A percentile compares a stretch with the other conserved stretches of the same genome.
Evolutionary conservation across 805 yeast genomes (phyloP).

Genomic region (Yamadazyma takamatsuzukensis): DNA sequence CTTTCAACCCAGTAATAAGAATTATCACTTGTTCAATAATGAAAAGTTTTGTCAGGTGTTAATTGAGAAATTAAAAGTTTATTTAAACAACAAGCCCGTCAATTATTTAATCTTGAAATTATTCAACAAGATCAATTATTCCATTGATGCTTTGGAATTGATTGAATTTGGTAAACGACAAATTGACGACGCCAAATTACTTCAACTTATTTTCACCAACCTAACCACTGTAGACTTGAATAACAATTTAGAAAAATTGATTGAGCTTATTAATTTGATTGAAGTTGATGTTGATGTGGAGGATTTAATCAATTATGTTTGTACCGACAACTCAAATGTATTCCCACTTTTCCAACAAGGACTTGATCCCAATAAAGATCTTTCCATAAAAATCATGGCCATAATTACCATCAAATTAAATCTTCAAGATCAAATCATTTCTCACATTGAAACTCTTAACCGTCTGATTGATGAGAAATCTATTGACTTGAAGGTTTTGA

Average conservation of each 20-base stretch:
- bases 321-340: no score
- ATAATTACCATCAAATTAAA: conserved; percentile 4
- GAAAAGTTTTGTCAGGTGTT: conserved; percentile 4
- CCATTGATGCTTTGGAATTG: conserved; percentile 7
- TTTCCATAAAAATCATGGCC: conserved; percentile 6
- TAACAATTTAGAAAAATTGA: background rate
- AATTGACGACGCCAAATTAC: conserved; percentile 6
- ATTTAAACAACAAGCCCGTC: conserved; percentile 8
- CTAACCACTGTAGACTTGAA: conserved; percentile 1
- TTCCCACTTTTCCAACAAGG: no score
- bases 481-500: conserved; percentile 5
- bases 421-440: conserved; percentile 6
- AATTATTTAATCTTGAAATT: conserved; percentile 9
- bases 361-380: no score
- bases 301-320: no score
- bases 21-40: conserved; percentile 5
- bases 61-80: conserved; percentile 5
- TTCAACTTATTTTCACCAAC: conserved; percentile 9
- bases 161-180: conserved; percentile 6
- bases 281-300: background rate
- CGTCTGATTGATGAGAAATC: conserved; percentile 4
- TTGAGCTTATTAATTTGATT: conserved; percentile 3
- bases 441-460: conserved; percentile 5
- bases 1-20: conserved; percentile 5
- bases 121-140: conserved; percentile 8